phyloP scores from a whole-genome alignment of 2,329 filamentous ascomycete species.

The Verticillium isaacii region DNA sequence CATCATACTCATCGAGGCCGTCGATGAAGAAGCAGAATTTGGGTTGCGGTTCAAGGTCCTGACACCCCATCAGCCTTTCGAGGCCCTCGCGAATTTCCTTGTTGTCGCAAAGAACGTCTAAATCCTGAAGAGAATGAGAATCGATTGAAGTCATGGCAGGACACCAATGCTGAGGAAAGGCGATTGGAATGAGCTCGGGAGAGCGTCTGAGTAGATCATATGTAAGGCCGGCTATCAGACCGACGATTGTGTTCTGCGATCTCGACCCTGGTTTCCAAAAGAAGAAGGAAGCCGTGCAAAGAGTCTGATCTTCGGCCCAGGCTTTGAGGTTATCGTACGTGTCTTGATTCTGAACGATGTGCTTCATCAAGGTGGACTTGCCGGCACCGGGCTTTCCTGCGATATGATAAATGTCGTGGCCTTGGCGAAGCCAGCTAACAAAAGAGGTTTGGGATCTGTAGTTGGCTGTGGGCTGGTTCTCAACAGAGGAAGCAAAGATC shows the following conservation, averaged over 20 bases:
- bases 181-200: background rate
- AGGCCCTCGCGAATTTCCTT: background rate
- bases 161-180: background rate
- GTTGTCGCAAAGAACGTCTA: background rate
- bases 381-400: constrained; percentile 34
- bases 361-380: constrained; percentile 37
- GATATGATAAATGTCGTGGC: constrained; percentile 23
- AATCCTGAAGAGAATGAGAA: background rate
- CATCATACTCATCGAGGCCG: background rate
- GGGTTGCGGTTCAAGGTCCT: background rate
- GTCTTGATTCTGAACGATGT: constrained; percentile 14
- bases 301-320: background rate
- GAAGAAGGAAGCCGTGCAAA: background rate
- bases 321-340: constrained; percentile 13
- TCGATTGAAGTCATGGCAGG: background rate
- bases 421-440: constrained; percentile 19
- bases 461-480: background rate
- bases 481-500: background rate
- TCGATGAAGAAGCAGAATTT: constrained; percentile 1
- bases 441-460: background rate
- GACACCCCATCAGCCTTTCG: background rate
- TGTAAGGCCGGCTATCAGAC: background rate
- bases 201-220: background rate
- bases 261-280: background rate
- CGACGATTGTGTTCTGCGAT: background rate